Conservation (phyloP, 78 protist species). For the Dictyostelium purpureum region DNA sequence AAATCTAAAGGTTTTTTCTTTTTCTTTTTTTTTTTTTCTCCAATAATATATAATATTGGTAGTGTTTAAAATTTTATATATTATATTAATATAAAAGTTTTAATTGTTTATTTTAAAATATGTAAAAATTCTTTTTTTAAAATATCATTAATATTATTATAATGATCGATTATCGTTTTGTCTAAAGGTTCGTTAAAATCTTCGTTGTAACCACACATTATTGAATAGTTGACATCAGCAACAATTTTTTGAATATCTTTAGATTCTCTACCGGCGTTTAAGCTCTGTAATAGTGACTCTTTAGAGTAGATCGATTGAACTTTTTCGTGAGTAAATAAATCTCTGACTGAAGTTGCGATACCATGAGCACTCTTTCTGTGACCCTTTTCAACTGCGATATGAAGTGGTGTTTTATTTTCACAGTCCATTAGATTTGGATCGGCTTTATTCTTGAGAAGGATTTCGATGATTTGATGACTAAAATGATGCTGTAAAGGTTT, state of each 20-base stretch:
- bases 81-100: background rate
- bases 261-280: slow-evolving; percentile 14
- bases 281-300: background rate
- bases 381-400: slow-evolving; percentile 35
- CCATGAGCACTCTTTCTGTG: slow-evolving; percentile 5
- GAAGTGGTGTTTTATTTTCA: slow-evolving; percentile 25
- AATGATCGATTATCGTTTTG: slow-evolving; percentile 52
- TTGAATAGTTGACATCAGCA: slow-evolving; percentile 30
- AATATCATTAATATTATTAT: slow-evolving; percentile 34
- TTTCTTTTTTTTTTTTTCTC: background rate
- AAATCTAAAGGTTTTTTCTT: background rate
- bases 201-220: slow-evolving; percentile 57
- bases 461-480: slow-evolving; percentile 49
- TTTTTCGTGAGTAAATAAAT: background rate
- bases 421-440: slow-evolving; percentile 4
- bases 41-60: background rate
- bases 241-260: slow-evolving; percentile 19
- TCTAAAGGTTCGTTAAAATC: slow-evolving; percentile 11
- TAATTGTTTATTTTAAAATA: background rate
- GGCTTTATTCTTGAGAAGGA: background rate
- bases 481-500: slow-evolving; percentile 50
- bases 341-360: background rate
- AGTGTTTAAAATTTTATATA: no score
- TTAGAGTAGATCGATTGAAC: background rate
- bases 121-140: background rate